phyloP scores from a whole-genome alignment of 2,329 filamentous ascomycete genomes.

The Ilyonectria destructans region DNA sequence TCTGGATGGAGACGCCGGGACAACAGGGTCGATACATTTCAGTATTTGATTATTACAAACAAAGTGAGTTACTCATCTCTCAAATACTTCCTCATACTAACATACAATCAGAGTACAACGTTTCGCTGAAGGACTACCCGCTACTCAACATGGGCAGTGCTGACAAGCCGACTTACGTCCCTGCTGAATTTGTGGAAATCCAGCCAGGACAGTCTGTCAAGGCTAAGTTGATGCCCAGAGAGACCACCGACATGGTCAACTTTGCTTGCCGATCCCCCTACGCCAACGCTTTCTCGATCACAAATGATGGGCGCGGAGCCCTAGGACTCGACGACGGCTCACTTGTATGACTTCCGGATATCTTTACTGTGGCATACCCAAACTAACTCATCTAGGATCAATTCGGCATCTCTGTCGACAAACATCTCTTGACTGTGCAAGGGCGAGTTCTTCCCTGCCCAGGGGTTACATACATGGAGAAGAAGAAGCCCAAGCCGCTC shows the following conservation, averaged over 20 bases:
- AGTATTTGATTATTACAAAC: constrained; percentile 62
- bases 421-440: constrained; percentile 78
- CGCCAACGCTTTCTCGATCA: constrained; percentile 78
- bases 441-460: constrained; percentile 80
- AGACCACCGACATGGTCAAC: constrained; percentile 79
- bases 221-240: constrained; percentile 70
- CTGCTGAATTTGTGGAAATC: constrained; percentile 77
- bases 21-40: constrained; percentile 50
- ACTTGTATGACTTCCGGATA: constrained; percentile 48
- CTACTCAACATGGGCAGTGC: constrained; percentile 77
- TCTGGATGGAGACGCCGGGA: constrained; percentile 50
- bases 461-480: constrained; percentile 69
- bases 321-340: constrained; percentile 71
- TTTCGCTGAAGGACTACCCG: constrained; percentile 62
- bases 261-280: constrained; percentile 80
- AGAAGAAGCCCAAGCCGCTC: constrained; percentile 39
- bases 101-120: constrained; percentile 53
- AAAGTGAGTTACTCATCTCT: constrained; percentile 55
- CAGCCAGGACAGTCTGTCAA: constrained; percentile 76
- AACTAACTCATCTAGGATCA: constrained; percentile 45
- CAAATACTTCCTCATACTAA: constrained; percentile 24
- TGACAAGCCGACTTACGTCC: constrained; percentile 74
- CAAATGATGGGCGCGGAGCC: constrained; percentile 68
- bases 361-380: not conserved
- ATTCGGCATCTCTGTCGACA: constrained; percentile 77